phyloP scores from a whole-genome alignment of 179 eudicot species.

The Spinacia oleracea region DNA sequence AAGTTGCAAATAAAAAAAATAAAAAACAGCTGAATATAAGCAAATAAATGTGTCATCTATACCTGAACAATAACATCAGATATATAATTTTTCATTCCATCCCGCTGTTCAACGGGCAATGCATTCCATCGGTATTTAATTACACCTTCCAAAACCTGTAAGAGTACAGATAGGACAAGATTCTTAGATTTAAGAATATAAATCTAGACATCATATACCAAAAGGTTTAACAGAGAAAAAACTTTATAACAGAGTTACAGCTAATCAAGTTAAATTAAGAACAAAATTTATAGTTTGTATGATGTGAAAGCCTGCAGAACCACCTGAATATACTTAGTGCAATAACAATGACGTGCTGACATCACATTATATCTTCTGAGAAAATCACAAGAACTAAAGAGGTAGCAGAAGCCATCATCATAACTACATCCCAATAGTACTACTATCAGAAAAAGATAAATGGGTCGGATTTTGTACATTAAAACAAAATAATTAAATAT shows the following conservation, averaged over 20 bases:
- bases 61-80: conserved; percentile 96
- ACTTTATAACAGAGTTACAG: not conserved
- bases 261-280: not conserved
- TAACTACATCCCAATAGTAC: not conserved
- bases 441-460: not conserved
- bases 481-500: too few relatives aligned
- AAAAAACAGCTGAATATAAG: not conserved
- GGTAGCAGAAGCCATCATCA: not conserved
- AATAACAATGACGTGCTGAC: too few relatives aligned
- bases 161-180: not conserved
- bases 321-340: not conserved
- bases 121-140: conserved; percentile 98
- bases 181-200: not conserved
- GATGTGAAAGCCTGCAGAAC: not conserved
- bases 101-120: conserved; percentile 86
- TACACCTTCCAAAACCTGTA: conserved; percentile 92
- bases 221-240: not conserved
- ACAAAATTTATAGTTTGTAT: not conserved
- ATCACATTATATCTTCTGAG: too few relatives aligned
- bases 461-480: too few relatives aligned
- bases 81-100: conserved; percentile 96
- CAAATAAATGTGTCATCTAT: not conserved
- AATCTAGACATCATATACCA: not conserved
- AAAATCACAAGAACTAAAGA: not conserved
- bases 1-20: not conserved